Evolutionary conservation across 805 yeast genomes (phyloP), one percentile per base, ranked within the genome.

Genomic region (Candida corydali): DNA sequence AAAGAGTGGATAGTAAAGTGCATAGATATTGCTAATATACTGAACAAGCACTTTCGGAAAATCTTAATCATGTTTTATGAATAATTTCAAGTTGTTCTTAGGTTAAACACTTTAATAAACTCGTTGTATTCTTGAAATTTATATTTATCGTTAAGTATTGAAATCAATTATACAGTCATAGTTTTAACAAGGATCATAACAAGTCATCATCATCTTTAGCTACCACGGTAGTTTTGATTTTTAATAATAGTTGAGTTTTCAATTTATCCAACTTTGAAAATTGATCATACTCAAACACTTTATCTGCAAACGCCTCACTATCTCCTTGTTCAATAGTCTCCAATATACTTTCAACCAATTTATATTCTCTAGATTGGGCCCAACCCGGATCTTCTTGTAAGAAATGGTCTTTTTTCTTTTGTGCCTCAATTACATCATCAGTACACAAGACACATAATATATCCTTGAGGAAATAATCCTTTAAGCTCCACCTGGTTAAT

Each of bases 261-360:
- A 95, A 83, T 52, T 83, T 86, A 57, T 93, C 98, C 38, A 93
- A 75, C 59, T 87, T 87, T 45, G 80, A 70, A 59, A 84, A 88
- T 58, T 86, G 94, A 58, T 93, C 98, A 52, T 65, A 93, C 45
- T 85, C 93, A 54, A 73, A 84, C 15, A 89, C 80, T 46, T 78
- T 76, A 46, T 78, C 80, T 3, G 91, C 76, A 51, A 87, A 77
- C 32, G 68, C 72, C 52, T 91, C 89, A 26, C 81, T 66, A 54
- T 89, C 96, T 30, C 93, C 93, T 36, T 79, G 81, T 37, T 78
- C 75, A 36, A 85, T 80, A n/a, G 91, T 79, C 27, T 78, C 82
- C 23, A 86, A 68, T 24, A 93, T 58, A 33, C 80, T 85, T 41
- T 65, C 65, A 26, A 85, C 64, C 44, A 91, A 70, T 46, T 76